Percentiles rank a stretch among this genome's conserved stretches.
Conservation (phyloP, 768 basidiomycete species). For the Kwoniella heveanensis region DNA sequence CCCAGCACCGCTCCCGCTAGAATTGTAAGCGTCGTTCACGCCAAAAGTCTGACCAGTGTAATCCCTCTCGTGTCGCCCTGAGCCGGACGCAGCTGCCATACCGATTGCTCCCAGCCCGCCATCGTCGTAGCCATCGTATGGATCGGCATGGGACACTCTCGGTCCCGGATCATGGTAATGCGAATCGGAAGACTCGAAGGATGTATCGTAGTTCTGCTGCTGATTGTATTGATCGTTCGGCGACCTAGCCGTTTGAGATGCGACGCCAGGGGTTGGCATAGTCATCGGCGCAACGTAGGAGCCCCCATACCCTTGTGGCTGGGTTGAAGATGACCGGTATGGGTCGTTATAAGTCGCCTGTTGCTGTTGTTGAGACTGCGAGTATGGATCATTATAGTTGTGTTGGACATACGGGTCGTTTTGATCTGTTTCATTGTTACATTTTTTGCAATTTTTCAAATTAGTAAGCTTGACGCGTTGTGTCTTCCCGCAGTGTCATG, state of each 20-base stretch:
- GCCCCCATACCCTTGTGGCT: constrained; percentile 13
- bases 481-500: not conserved
- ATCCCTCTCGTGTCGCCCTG: constrained; percentile 30
- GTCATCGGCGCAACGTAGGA: constrained; percentile 10
- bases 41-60: constrained; percentile 34
- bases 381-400: constrained; percentile 34
- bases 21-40: constrained; percentile 3
- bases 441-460: constrained; percentile 2
- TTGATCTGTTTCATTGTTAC: constrained; percentile 5
- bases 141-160: constrained; percentile 21
- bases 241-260: constrained; percentile 4
- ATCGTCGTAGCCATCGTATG: constrained; percentile 45
- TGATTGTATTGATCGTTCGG: constrained; percentile 2
- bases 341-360: constrained; percentile 17
- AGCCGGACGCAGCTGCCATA: constrained; percentile 19
- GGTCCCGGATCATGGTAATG: constrained; percentile 30
- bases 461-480: not conserved
- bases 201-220: constrained; percentile 6
- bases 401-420: constrained; percentile 20
- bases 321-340: constrained; percentile 25
- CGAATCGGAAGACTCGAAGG: constrained; percentile 17
- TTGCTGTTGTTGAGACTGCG: constrained; percentile 17
- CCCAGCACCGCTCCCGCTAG: not conserved
- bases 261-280: constrained; percentile 21
- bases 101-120: constrained; percentile 40